Percentiles rank a stretch among this genome's conserved stretches.
These are phyloP conservation scores for Claviceps spartinae DNA, from an alignment of 2,329 filamentous ascomycete genomes.

Conservation along the genomic window DNA sequence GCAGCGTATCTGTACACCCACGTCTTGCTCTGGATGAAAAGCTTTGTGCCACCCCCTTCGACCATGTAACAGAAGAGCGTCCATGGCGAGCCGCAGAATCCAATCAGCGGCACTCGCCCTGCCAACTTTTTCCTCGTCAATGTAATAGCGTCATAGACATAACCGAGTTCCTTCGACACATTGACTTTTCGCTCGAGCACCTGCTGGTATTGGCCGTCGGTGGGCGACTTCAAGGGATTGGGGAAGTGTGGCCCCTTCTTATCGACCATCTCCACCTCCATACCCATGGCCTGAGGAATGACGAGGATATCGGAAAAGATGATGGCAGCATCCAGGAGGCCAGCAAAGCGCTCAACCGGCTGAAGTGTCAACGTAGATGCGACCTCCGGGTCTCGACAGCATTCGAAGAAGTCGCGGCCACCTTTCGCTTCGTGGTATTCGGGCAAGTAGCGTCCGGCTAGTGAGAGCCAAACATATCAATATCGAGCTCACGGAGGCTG, in stretches of 20 bases:
- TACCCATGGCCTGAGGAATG: constrained; percentile 93
- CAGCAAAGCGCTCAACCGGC: constrained; percentile 80
- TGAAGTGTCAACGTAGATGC: constrained; percentile 89
- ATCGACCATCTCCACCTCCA: constrained; percentile 97
- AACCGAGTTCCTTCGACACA: constrained; percentile 71
- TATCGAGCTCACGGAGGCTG: no score
- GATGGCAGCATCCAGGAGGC: constrained; percentile 89
- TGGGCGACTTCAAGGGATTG: constrained; percentile 61
- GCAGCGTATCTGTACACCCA: constrained; percentile 88
- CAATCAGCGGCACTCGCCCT: constrained; percentile 82
- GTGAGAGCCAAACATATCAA: not conserved
- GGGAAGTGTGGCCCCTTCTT: constrained; percentile 96
- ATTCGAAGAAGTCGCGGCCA: constrained; percentile 87
- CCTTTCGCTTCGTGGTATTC: constrained; percentile 97
- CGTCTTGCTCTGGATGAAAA: constrained; percentile 88
- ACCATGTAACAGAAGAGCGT: constrained; percentile 98
- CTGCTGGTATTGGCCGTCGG: constrained; percentile 69
- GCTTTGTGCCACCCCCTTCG: constrained; percentile 88
- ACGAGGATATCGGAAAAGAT: constrained; percentile 99
- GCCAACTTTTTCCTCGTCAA: constrained; percentile 77
- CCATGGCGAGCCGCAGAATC: constrained; percentile 95
- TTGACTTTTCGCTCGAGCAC: constrained; percentile 70
- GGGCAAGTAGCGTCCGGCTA: constrained; percentile 90
- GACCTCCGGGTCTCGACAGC: constrained; percentile 85
- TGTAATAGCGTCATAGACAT: constrained; percentile 93